Evolutionary conservation across 306 rosid species (phyloP).

Genomic region (Sesbania bispinosa): DNA sequence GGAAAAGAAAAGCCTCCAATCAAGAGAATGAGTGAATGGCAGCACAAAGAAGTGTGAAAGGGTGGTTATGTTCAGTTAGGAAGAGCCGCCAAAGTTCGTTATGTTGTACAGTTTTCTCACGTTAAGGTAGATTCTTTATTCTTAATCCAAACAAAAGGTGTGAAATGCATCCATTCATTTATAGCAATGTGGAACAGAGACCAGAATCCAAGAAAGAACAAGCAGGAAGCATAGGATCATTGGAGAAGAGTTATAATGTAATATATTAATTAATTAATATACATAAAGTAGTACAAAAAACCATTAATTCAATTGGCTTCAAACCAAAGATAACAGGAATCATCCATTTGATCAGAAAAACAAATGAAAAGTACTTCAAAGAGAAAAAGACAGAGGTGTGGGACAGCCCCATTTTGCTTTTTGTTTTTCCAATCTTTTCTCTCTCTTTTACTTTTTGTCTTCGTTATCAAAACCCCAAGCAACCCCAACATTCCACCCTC

Average conservation of each 20-base stretch:
- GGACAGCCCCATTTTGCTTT: constrained; percentile 23
- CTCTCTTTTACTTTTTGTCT: constrained; percentile 59
- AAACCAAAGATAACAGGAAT: constrained; percentile 48
- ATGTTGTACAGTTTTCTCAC: constrained; percentile 34
- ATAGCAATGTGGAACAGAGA: constrained; percentile 48
- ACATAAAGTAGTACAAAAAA: background rate
- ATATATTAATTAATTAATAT: no score
- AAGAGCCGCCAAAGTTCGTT: constrained; percentile 68
- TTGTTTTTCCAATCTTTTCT: constrained; percentile 19
- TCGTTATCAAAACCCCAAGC: constrained; percentile 80
- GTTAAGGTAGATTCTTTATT: constrained; percentile 39
- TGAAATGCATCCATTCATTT: constrained; percentile 8
- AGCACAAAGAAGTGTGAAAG: constrained; percentile 41
- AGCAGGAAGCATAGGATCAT: constrained; percentile 81
- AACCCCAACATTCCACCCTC: constrained; percentile 51
- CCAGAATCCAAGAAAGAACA: constrained; percentile 57
- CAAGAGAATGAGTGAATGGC: background rate
- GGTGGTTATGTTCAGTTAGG: constrained; percentile 31
- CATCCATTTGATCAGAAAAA: no score
- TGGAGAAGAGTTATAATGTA: background rate
- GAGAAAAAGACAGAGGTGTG: constrained; percentile 25
- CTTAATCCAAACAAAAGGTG: background rate
- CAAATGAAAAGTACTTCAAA: constrained; percentile 48
- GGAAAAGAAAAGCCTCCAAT: no score
- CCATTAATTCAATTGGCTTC: constrained; percentile 37